Evolutionary conservation across 345 rosid species (phyloP).

Genomic region (Sonneratia alba): DNA sequence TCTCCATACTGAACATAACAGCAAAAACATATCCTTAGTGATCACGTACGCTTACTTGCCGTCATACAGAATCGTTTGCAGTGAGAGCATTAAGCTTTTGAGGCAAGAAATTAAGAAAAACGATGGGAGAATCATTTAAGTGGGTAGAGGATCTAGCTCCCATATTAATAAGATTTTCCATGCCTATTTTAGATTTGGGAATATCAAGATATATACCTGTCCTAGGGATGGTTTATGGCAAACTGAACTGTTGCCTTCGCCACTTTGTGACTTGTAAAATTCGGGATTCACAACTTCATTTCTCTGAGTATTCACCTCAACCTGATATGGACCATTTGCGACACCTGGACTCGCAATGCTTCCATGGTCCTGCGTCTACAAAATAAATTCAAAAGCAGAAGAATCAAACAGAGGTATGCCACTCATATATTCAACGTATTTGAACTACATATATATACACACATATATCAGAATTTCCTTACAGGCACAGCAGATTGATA

Average conservation of each 20-base stretch:
- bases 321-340: neutral
- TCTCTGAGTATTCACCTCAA: neutral
- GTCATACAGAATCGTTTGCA: neutral
- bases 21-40: neutral
- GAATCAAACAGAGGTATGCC: neutral
- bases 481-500: neutral
- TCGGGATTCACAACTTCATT: neutral
- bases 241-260: neutral
- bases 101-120: neutral
- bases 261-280: neutral
- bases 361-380: neutral
- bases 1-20: neutral
- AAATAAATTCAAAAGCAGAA: neutral
- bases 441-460: neutral
- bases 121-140: neutral
- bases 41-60: too few species aligned
- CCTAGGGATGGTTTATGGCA: neutral
- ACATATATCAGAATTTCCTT: neutral
- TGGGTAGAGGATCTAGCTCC: neutral
- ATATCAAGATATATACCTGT: neutral
- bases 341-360: neutral
- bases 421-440: neutral
- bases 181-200: neutral
- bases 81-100: neutral
- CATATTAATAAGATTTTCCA: neutral